A percentile compares a stretch with the other conserved stretches of the same genome.
These are phyloP conservation scores for apple (Malus domestica) DNA, from an alignment of 306 rosid genomes.

Conservation along the genomic window ASM211411v1 NC_041801.1:36907501-36908000, in stretches of 20 bases:
- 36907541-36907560: too few species aligned
- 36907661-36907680: too few species aligned
- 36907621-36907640: too few species aligned
- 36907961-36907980: neutral
- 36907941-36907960: neutral
- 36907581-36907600: too few species aligned
- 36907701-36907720: too few species aligned
- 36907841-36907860: neutral
- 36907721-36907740: neutral
- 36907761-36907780: too few species aligned
- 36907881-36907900: neutral
- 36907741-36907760: neutral
- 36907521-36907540: too few species aligned
- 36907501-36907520: fast-evolving
- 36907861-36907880: neutral
- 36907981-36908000: neutral
- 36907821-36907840: neutral
- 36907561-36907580: too few species aligned
- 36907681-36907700: too few species aligned
- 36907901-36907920: neutral
- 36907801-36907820: neutral
- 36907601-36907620: too few species aligned
- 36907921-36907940: neutral
- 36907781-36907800: neutral
- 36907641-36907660: too few species aligned